phyloP scores from a whole-genome alignment of 768 basidiomycete species.

The Boletus patriciae region DNA sequence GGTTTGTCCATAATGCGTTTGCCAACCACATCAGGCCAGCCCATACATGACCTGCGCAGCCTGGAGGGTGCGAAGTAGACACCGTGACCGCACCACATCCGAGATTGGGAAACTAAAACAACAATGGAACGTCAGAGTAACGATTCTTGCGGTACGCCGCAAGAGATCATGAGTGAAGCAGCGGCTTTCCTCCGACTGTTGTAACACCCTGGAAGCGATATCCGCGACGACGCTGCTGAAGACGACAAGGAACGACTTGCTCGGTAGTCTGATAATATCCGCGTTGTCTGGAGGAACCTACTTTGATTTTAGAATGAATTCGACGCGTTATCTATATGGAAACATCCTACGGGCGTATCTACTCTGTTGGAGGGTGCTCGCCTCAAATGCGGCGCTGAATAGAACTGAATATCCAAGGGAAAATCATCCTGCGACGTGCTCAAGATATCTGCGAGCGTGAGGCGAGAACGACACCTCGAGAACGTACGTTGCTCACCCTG shows the following conservation, averaged over 20 bases:
- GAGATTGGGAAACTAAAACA: conserved; percentile 40
- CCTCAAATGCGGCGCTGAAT: conserved; percentile 38
- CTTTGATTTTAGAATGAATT: conserved; percentile 14
- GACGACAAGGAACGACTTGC: conserved; percentile 41
- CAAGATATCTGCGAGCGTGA: conserved; percentile 35
- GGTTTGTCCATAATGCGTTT: too few species aligned
- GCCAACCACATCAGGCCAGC: too few species aligned
- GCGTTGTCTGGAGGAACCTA: conserved; percentile 38
- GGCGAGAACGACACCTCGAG: not conserved
- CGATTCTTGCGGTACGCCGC: conserved; percentile 41
- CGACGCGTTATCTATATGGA: not conserved
- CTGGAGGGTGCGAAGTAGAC: conserved; percentile 43
- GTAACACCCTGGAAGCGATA: conserved; percentile 42
- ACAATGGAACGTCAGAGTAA: conserved; percentile 43
- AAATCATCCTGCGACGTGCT: conserved; percentile 36
- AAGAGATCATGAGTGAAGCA: conserved; percentile 52
- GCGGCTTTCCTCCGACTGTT: conserved; percentile 43
- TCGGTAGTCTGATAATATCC: conserved; percentile 39
- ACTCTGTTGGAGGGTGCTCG: conserved; percentile 32
- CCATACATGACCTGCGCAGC: conserved; percentile 28
- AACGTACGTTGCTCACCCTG: conserved; percentile 1
- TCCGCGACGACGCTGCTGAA: conserved; percentile 50
- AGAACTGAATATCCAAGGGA: conserved; percentile 42
- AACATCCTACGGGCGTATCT: conserved; percentile 34
- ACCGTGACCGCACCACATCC: conserved; percentile 35